A percentile compares a stretch with the other conserved stretches of the same genome.
Evolutionary conservation across 306 rosid species (phyloP).

Genomic region (Cucumis cinereus): DNA sequence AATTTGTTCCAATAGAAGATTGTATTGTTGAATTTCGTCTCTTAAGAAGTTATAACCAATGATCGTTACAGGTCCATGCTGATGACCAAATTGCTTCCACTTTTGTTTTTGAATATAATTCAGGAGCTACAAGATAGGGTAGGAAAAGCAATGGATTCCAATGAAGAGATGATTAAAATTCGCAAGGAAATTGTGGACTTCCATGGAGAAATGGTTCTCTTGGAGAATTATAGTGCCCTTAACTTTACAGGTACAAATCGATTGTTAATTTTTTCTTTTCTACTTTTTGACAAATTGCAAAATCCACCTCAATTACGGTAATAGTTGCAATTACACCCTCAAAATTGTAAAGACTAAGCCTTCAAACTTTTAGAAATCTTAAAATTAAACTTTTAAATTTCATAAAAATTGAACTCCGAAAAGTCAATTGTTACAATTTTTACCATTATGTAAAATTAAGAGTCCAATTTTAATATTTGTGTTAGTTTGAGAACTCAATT

Average conservation of each 20-base stretch:
- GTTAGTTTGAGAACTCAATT: too few relatives aligned
- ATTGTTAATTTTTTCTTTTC: neutral
- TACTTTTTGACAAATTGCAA: too few relatives aligned
- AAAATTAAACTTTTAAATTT: too few relatives aligned
- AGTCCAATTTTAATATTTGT: too few relatives aligned
- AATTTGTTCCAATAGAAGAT: neutral
- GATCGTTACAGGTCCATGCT: neutral
- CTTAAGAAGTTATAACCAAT: neutral
- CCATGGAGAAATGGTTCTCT: conserved; percentile 96
- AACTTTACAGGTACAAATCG: conserved; percentile 71
- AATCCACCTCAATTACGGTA: too few relatives aligned
- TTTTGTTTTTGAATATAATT: neutral
- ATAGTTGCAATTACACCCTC: too few relatives aligned
- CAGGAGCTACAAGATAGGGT: conserved; percentile 93
- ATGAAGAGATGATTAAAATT: conserved; percentile 61
- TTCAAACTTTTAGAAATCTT: too few relatives aligned
- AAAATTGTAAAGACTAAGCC: too few relatives aligned
- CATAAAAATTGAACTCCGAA: too few relatives aligned
- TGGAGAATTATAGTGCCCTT: conserved; percentile 94
- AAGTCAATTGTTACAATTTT: too few relatives aligned
- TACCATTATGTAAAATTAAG: too few relatives aligned
- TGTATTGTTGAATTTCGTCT: neutral
- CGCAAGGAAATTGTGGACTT: conserved; percentile 90
- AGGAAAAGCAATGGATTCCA: conserved; percentile 51
- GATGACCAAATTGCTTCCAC: neutral